These are phyloP conservation scores for Colletotrichum paranaense DNA, from an alignment of 2,329 filamentous ascomycete genomes.

Conservation along the genomic window DNA sequence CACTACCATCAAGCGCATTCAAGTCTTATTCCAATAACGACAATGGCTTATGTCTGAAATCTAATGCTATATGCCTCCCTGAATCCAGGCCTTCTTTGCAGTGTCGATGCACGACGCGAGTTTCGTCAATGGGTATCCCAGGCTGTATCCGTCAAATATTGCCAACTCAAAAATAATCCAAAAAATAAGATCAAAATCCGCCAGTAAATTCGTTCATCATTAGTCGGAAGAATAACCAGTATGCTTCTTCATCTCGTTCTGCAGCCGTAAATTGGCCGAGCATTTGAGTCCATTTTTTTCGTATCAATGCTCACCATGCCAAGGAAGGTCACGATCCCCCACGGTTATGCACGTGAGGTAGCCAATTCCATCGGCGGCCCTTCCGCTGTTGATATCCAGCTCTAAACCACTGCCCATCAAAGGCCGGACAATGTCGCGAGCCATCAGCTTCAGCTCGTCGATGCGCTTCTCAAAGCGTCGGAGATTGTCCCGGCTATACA, in stretches of 20 bases:
- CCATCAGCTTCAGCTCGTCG: slow-evolving; percentile 88
- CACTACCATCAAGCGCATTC: neutral
- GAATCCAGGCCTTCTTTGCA: neutral
- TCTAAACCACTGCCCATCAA: slow-evolving; percentile 89
- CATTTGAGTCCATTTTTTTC: neutral
- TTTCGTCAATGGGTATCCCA: slow-evolving; percentile 24
- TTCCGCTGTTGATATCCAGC: slow-evolving; percentile 71
- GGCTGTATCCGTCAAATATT: neutral
- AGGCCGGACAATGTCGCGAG: slow-evolving; percentile 84
- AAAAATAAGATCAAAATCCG: neutral
- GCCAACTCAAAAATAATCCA: neutral
- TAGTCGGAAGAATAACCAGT: slow-evolving; percentile 2
- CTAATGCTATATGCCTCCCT: slow-evolving; percentile 1
- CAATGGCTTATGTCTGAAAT: neutral
- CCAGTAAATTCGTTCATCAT: slow-evolving; percentile 26
- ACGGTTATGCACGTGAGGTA: slow-evolving; percentile 65
- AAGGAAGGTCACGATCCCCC: slow-evolving; percentile 61
- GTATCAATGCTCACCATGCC: slow-evolving; percentile 48
- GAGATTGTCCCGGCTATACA: slow-evolving; percentile 89
- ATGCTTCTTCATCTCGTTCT: slow-evolving; percentile 11
- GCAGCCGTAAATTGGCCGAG: neutral
- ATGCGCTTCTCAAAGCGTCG: slow-evolving; percentile 86
- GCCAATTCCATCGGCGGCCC: slow-evolving; percentile 54
- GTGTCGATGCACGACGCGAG: neutral
- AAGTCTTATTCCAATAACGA: neutral